Percentiles rank a stretch among this genome's conserved stretches.
Evolutionary conservation across 169 alveolate genomes (phyloP).

Genomic region (Plasmodium sp.): DNA sequence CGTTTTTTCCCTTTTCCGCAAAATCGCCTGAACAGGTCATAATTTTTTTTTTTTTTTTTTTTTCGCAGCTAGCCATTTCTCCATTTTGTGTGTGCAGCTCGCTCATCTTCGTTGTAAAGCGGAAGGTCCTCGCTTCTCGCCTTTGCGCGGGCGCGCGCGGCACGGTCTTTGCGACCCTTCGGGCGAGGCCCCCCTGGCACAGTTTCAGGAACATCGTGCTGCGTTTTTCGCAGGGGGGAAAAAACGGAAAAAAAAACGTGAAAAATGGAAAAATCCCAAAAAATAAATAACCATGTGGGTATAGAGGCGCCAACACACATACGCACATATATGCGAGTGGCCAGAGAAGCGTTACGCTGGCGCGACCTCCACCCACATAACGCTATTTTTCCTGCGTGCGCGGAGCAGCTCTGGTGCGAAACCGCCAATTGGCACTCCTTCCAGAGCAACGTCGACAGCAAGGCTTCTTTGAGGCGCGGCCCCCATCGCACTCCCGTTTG

Average conservation of each 20-base stretch:
- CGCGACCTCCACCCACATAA: not conserved
- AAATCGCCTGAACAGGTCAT: constrained; percentile 53
- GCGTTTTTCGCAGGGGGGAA: not conserved
- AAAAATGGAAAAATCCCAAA: not conserved
- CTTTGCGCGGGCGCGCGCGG: not conserved
- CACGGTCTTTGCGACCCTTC: not conserved
- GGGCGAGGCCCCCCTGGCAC: not conserved
- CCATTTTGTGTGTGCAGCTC: constrained; percentile 35
- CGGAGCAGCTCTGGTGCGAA: not conserved
- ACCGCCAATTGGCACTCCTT: not conserved
- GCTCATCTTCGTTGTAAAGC: not conserved
- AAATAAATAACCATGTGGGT: not conserved
- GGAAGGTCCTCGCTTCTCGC: constrained; percentile 18
- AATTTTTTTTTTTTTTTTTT: constrained; percentile 1
- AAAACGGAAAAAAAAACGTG: not conserved
- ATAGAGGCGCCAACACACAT: not conserved
- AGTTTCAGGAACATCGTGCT: constrained; percentile 21
- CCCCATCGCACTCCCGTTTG: not conserved
- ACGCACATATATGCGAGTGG: not conserved
- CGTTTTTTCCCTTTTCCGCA: constrained; percentile 25
- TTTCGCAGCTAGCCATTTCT: not conserved
- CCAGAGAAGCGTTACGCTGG: not conserved
- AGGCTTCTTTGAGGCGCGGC: not conserved
- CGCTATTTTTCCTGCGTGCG: not conserved
- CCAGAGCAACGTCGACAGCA: not conserved